Evolutionary conservation across 345 rosid genomes (phyloP).

Genomic region (Eucalyptus grandis): DNA sequence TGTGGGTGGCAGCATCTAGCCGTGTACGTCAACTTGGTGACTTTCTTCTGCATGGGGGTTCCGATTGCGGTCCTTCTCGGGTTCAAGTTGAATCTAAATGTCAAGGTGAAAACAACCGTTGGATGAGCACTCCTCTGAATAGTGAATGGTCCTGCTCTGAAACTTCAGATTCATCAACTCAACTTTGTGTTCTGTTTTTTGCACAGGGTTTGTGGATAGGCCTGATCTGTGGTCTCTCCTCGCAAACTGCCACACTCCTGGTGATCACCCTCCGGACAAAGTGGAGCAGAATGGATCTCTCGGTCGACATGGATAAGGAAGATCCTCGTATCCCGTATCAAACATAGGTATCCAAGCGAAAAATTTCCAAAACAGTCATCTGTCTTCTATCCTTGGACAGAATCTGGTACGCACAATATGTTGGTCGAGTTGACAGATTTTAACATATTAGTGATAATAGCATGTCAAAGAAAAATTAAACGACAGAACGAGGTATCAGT

Average conservation of each 20-base stretch:
- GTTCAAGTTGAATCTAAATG: slow-evolving; percentile 36
- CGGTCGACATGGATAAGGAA: background rate
- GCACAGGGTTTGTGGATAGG: slow-evolving; percentile 86
- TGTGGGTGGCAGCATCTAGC: slow-evolving; percentile 72
- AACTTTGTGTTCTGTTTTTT: background rate
- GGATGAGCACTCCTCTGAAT: no score
- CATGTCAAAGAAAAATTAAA: background rate
- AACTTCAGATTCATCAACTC: background rate
- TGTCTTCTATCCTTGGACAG: no score
- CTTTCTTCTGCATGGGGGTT: slow-evolving; percentile 41
- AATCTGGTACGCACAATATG: background rate
- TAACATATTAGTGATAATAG: background rate
- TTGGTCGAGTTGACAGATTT: background rate
- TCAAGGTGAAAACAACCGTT: slow-evolving; percentile 19
- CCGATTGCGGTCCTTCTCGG: slow-evolving; percentile 39
- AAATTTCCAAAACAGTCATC: no score
- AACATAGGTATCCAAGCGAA: no score
- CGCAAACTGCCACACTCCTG: slow-evolving; percentile 31
- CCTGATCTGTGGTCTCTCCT: slow-evolving; percentile 44
- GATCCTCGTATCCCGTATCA: background rate
- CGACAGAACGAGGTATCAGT: no score
- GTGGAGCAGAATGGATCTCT: slow-evolving; percentile 29
- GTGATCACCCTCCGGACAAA: slow-evolving; percentile 30
- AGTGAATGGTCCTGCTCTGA: no score
- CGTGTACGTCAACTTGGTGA: slow-evolving; percentile 30